These are phyloP conservation scores for Entoloma clypeatum DNA, from an alignment of 1,284 basidiomycete species.

Conservation along the genomic window DNA sequence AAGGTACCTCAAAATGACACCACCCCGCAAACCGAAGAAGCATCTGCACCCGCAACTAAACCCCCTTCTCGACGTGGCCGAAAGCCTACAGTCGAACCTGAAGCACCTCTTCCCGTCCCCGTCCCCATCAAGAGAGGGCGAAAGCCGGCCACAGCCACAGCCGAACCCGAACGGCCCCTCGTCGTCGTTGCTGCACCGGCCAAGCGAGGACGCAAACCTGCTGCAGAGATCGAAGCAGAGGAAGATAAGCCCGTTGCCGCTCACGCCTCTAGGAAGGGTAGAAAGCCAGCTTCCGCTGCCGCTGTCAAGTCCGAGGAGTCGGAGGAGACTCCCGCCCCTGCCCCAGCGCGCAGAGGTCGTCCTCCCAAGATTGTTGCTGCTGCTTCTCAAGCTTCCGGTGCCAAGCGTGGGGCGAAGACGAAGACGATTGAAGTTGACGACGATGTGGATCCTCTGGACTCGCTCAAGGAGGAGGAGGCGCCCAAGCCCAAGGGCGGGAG, in stretches of 20 bases:
- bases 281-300: conserved; percentile 8
- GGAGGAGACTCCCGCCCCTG: conserved; percentile 3
- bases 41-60: too few relatives aligned
- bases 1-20: too few relatives aligned
- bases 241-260: conserved; percentile 9
- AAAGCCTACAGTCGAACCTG: background rate
- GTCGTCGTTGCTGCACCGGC: conserved; percentile 12
- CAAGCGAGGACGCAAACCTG: conserved; percentile 24
- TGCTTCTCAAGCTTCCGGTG: conserved; percentile 11
- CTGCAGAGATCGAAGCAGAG: conserved; percentile 19
- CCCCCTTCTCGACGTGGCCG: too few relatives aligned
- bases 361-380: conserved; percentile 9
- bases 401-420: conserved; percentile 18
- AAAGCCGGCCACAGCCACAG: conserved; percentile 11
- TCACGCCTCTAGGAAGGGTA: conserved; percentile 4
- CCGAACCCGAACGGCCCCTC: conserved; percentile 14
- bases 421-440: conserved; percentile 15
- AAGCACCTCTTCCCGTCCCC: conserved; percentile 5
- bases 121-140: conserved; percentile 11
- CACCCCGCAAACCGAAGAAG: too few relatives aligned
- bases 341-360: conserved; percentile 15
- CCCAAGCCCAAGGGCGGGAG: conserved; percentile 12
- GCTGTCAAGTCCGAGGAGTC: conserved; percentile 7
- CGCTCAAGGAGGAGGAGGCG: conserved; percentile 12
- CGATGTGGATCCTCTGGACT: conserved; percentile 20